Evolutionary conservation across 2,329 filamentous ascomycete genomes (phyloP).

Genomic region (Penicillium digitatum): DNA sequence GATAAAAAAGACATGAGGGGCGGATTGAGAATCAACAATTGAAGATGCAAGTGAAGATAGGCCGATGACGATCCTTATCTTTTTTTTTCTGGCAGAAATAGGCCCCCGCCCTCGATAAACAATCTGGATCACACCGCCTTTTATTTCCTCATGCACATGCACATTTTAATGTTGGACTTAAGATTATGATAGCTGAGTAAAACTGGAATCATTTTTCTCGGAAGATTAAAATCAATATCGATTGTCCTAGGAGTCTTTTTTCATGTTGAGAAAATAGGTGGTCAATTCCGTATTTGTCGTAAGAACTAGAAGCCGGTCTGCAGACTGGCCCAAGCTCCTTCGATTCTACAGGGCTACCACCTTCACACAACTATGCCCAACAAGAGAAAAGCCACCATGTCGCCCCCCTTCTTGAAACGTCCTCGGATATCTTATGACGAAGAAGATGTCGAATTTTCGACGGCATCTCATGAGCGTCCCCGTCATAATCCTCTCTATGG

Average conservation of each 20-base stretch:
- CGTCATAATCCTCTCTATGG: conserved; percentile 63
- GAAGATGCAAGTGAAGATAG: neutral
- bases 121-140: neutral
- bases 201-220: neutral
- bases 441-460: conserved; percentile 24
- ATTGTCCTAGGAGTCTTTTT: neutral
- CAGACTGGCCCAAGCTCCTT: conserved; percentile 26
- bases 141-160: neutral
- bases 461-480: conserved; percentile 36
- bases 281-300: neutral
- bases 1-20: neutral
- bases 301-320: neutral
- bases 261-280: neutral
- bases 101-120: neutral
- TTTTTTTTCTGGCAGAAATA: conserved; percentile 1
- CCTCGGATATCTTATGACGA: conserved; percentile 30
- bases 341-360: conserved; percentile 8
- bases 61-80: conserved; percentile 5
- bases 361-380: conserved; percentile 28
- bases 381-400: conserved; percentile 32
- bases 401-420: conserved; percentile 29
- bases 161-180: neutral
- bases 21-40: neutral
- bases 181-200: neutral
- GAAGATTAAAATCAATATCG: neutral